Conservation (phyloP, 768 basidiomycete genomes). For the Lactifluus volemus region DNA sequence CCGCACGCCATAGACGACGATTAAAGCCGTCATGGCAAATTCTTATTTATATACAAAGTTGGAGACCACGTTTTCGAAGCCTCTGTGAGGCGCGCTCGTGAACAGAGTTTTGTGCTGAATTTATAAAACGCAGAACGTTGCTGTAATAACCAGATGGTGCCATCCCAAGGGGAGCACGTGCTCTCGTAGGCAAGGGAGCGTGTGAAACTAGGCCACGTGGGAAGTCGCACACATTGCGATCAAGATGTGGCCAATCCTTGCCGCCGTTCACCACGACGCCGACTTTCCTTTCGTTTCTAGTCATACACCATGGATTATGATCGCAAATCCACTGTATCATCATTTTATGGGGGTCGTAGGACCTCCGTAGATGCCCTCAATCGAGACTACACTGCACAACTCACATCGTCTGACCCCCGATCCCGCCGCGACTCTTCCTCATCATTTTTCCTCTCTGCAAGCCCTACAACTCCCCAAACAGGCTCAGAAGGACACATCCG, state of each 20-base stretch:
- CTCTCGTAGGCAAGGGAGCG: not conserved
- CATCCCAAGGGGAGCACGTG: no score
- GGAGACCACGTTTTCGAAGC: not conserved
- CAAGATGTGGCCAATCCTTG: not conserved
- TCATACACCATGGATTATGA: slow-evolving; percentile 54
- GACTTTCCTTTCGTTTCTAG: not conserved
- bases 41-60: not conserved
- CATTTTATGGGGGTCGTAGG: slow-evolving; percentile 65
- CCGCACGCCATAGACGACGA: not conserved
- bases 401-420: slow-evolving; percentile 25
- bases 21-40: not conserved
- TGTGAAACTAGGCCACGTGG: not conserved
- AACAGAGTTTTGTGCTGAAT: not conserved
- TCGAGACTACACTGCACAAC: slow-evolving; percentile 35
- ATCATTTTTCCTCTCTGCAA: slow-evolving; percentile 47
- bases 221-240: no score
- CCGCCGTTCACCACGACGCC: slow-evolving; percentile 1
- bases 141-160: no score
- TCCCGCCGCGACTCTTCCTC: slow-evolving; percentile 61
- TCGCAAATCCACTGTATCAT: slow-evolving; percentile 71
- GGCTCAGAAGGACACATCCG: slow-evolving; percentile 22
- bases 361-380: slow-evolving; percentile 55
- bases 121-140: no score
- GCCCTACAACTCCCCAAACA: slow-evolving; percentile 26
- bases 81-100: no score